These are phyloP conservation scores for Afroboletus lepidellus DNA, from an alignment of 1,284 basidiomycete species.

Conservation along the genomic window DNA sequence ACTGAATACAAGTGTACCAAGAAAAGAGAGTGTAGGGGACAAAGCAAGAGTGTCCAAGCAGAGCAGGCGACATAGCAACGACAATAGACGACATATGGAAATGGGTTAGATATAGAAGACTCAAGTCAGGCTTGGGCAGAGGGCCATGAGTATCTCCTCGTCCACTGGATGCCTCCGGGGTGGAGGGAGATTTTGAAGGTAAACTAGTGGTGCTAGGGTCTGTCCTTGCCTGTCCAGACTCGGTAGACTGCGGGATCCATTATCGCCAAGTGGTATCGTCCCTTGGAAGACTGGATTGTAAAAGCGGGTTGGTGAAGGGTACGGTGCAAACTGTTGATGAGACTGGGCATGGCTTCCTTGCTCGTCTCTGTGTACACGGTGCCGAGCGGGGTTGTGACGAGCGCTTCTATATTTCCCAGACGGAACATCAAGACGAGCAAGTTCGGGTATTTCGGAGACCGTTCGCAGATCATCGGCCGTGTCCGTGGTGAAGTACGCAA, in stretches of 20 bases:
- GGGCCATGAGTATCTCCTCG: conserved; percentile 58
- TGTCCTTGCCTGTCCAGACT: conserved; percentile 25
- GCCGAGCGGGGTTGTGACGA: conserved; percentile 41
- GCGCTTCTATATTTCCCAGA: conserved; percentile 62
- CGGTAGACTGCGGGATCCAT: neutral
- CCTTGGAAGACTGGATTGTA: conserved; percentile 14
- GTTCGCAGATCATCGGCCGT: conserved; percentile 54
- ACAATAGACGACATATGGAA: conserved; percentile 2
- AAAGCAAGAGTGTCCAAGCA: conserved; percentile 10
- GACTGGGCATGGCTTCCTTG: conserved; percentile 12
- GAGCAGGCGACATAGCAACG: conserved; percentile 12
- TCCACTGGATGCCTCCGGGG: conserved; percentile 53
- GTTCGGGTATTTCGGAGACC: conserved; percentile 55
- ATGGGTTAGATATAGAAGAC: neutral
- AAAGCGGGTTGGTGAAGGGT: conserved; percentile 30
- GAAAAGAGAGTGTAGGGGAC: conserved; percentile 17
- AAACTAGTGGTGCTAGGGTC: conserved; percentile 52
- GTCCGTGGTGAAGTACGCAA: conserved; percentile 70
- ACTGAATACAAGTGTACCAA: conserved; percentile 28
- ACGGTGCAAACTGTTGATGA: conserved; percentile 32
- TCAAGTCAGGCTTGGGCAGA: conserved; percentile 37
- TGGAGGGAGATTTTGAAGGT: conserved; percentile 50
- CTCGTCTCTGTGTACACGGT: conserved; percentile 27
- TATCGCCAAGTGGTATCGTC: conserved; percentile 1
- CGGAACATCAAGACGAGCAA: conserved; percentile 55